A percentile compares a stretch with the other conserved stretches of the same genome.
phyloP scores from a whole-genome alignment of 2,329 filamentous ascomycete species.

The Aspergillus unguis region DNA sequence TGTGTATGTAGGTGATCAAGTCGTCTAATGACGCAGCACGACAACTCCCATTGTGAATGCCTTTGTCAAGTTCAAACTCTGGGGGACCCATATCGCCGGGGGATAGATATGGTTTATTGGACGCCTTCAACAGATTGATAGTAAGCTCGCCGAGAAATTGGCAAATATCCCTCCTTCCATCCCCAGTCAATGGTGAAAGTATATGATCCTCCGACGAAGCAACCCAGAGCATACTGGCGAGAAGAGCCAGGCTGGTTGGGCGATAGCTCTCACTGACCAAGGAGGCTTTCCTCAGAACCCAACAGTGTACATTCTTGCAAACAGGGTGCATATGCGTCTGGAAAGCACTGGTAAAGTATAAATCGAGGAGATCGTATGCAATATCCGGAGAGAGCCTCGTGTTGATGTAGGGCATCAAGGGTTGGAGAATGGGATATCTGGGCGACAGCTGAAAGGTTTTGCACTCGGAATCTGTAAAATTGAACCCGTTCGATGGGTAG shows the following conservation, averaged over 20 bases:
- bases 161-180: slow-evolving; percentile 79
- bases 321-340: slow-evolving; percentile 83
- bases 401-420: slow-evolving; percentile 74
- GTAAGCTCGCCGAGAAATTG: slow-evolving; percentile 85
- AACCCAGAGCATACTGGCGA: slow-evolving; percentile 96
- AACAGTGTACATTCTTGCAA: slow-evolving; percentile 84
- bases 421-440: slow-evolving; percentile 80
- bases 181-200: slow-evolving; percentile 73
- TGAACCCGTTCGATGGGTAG: slow-evolving; percentile 29
- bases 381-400: slow-evolving; percentile 72
- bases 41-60: slow-evolving; percentile 33
- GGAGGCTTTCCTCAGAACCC: slow-evolving; percentile 81
- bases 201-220: slow-evolving; percentile 88
- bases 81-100: slow-evolving; percentile 48
- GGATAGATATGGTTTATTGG: slow-evolving; percentile 38
- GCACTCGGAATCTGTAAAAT: slow-evolving; percentile 23
- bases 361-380: slow-evolving; percentile 82
- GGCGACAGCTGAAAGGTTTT: slow-evolving; percentile 44
- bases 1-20: slow-evolving; percentile 84
- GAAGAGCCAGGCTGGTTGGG: slow-evolving; percentile 75
- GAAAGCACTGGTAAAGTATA: slow-evolving; percentile 88
- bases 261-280: slow-evolving; percentile 77
- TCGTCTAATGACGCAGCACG: slow-evolving; percentile 77
- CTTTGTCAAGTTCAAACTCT: slow-evolving; percentile 69
- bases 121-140: slow-evolving; percentile 75